Evolutionary conservation across 2,329 filamentous ascomycete genomes (phyloP).

Genomic region (Lecanosticta acicola): DNA sequence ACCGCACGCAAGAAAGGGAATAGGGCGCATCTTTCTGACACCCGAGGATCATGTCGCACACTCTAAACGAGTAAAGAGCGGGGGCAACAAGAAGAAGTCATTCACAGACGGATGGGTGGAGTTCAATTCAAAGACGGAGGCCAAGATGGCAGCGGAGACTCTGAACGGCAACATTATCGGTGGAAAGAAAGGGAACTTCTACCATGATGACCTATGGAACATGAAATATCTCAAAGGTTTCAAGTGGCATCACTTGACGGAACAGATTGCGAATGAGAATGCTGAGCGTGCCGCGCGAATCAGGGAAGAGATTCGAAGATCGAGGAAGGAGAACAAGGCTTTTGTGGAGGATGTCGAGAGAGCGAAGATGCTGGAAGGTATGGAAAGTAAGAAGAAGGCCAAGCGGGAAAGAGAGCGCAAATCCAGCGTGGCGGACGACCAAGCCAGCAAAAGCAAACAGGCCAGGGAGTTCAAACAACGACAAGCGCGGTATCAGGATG

Average conservation of each 20-base stretch:
- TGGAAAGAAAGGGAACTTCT: constrained; percentile 77
- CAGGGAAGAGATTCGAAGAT: constrained; percentile 69
- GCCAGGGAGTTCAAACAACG: constrained; percentile 60
- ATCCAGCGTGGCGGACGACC: constrained; percentile 9
- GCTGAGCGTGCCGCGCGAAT: constrained; percentile 70
- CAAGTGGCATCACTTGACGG: constrained; percentile 68
- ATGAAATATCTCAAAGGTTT: constrained; percentile 75
- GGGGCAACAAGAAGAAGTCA: constrained; percentile 78
- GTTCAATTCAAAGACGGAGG: constrained; percentile 68
- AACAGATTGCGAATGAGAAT: constrained; percentile 76
- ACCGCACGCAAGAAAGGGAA: constrained; percentile 59
- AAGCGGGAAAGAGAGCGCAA: constrained; percentile 44
- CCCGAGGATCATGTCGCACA: constrained; percentile 67
- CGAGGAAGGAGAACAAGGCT: constrained; percentile 72
- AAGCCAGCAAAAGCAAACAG: constrained; percentile 14
- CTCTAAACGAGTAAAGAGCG: constrained; percentile 60
- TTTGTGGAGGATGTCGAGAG: constrained; percentile 75
- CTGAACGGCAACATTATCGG: constrained; percentile 74
- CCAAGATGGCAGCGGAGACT: constrained; percentile 68
- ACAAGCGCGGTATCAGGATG: constrained; percentile 16
- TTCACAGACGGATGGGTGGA: constrained; percentile 85
- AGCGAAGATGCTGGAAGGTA: constrained; percentile 72
- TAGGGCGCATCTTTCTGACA: constrained; percentile 73
- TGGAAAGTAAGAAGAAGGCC: constrained; percentile 52
- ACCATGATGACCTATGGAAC: constrained; percentile 83